A percentile compares a stretch with the other conserved stretches of the same genome.
These are phyloP conservation scores for Medicago ruthenica DNA, from an alignment of 306 rosid genomes.

Conservation along the genomic window DNA sequence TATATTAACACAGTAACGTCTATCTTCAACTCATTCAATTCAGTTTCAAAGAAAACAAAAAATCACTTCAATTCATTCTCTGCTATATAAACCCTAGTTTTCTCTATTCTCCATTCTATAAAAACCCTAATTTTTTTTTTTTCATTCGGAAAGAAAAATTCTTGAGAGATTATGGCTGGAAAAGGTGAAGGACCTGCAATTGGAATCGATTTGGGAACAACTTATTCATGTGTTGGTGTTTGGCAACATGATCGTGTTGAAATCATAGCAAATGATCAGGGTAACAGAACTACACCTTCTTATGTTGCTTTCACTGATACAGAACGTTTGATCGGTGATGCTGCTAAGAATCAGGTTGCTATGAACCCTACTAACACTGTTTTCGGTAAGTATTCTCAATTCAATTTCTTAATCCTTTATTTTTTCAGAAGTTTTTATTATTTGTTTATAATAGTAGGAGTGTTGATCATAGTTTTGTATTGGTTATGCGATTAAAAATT, in stretches of 20 bases:
- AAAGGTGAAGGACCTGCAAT: conserved; percentile 65
- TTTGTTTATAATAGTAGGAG: neutral
- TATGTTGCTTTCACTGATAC: conserved; percentile 64
- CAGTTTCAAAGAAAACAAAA: neutral
- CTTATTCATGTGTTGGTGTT: conserved; percentile 58
- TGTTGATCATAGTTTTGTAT: neutral
- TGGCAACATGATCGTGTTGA: conserved; percentile 70
- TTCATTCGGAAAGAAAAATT: neutral
- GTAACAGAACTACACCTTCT: conserved; percentile 64
- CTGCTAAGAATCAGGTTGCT: conserved; percentile 63
- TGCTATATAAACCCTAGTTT: neutral
- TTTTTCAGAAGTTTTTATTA: neutral
- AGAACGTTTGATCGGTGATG: conserved; percentile 57
- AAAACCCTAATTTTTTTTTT: neutral
- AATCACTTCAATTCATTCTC: neutral
- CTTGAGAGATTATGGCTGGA: conserved; percentile 47
- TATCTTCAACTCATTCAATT: neutral
- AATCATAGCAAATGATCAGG: conserved; percentile 64
- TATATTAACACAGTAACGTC: conserved; percentile 28
- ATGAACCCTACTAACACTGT: conserved; percentile 65
- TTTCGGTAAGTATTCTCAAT: conserved; percentile 46
- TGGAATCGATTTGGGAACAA: conserved; percentile 64
- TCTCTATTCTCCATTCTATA: neutral
- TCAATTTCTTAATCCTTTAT: neutral
- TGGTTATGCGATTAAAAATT: neutral